Percentiles rank a stretch among this genome's conserved stretches.
Evolutionary conservation across 257 asterid genomes (phyloP).

Genomic region (Lycium barbarum): DNA sequence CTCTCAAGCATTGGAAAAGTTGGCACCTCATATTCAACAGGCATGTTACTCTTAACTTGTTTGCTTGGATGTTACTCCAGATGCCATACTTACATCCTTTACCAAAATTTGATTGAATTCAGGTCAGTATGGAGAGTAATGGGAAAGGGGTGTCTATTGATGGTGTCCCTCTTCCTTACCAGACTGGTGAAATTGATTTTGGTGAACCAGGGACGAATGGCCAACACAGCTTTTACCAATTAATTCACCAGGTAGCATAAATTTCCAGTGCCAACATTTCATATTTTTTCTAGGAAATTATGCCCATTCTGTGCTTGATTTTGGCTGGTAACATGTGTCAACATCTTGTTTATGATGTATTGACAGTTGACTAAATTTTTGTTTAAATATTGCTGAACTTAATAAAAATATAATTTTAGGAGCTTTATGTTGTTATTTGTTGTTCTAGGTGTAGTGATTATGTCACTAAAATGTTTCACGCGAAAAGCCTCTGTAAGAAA

Average conservation of each 20-base stretch:
- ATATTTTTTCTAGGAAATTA: not conserved
- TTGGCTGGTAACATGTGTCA: constrained; percentile 9
- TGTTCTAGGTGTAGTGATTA: constrained; percentile 8
- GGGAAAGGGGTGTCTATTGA: constrained; percentile 98
- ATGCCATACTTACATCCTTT: constrained; percentile 31
- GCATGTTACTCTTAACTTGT: constrained; percentile 50
- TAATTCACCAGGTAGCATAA: constrained; percentile 90
- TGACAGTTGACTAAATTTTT: not conserved
- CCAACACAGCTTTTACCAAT: constrained; percentile 98
- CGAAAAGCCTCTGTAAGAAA: not conserved
- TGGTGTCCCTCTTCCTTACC: constrained; percentile 92
- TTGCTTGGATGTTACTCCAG: constrained; percentile 29
- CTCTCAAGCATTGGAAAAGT: constrained; percentile 95
- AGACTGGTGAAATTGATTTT: constrained; percentile 98
- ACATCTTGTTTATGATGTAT: constrained; percentile 11
- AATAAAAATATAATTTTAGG: not conserved
- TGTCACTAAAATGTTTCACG: not conserved
- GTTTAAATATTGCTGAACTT: not conserved
- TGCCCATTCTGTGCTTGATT: constrained; percentile 18
- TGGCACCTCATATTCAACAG: constrained; percentile 99
- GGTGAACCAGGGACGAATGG: constrained; percentile 99
- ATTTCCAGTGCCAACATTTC: not conserved
- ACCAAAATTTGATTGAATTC: constrained; percentile 34
- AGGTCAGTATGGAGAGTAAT: constrained; percentile 99
- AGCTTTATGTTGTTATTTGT: constrained; percentile 15